Conservation (phyloP, 345 rosid species). For the Microthlaspi erraticum region DNA sequence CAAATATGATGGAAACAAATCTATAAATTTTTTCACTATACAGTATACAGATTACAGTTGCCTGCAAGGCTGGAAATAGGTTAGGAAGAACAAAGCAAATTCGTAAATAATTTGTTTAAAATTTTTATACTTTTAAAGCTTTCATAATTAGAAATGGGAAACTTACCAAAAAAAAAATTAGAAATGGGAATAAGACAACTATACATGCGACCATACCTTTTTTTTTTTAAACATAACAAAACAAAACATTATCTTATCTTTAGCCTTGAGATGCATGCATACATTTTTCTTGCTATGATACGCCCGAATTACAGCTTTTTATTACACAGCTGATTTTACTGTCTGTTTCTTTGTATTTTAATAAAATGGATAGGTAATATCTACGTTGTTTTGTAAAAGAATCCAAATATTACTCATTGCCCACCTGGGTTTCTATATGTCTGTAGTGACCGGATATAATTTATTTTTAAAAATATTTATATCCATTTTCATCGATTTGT, state of each 20-base stretch:
- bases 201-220: constrained; percentile 5
- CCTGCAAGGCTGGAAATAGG: no score
- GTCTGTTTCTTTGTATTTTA: not conserved
- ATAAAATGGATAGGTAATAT: not conserved
- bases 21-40: no score
- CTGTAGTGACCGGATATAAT: not conserved
- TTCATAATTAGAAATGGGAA: no score
- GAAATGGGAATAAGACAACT: no score
- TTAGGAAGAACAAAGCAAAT: no score
- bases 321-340: not conserved
- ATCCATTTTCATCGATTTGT: not conserved
- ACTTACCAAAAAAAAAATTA: no score
- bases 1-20: no score
- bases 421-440: not conserved
- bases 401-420: constrained; percentile 6
- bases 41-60: no score
- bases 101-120: no score
- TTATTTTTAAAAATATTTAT: no score
- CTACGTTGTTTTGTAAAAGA: not conserved
- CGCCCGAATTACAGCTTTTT: not conserved
- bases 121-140: no score
- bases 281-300: not conserved
- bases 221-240: constrained; percentile 1
- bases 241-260: constrained; percentile 40
- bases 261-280: constrained; percentile 9